These are phyloP conservation scores for Pythium aristosporum DNA, from an alignment of 352 stramenopile species.

Conservation along the genomic window DNA sequence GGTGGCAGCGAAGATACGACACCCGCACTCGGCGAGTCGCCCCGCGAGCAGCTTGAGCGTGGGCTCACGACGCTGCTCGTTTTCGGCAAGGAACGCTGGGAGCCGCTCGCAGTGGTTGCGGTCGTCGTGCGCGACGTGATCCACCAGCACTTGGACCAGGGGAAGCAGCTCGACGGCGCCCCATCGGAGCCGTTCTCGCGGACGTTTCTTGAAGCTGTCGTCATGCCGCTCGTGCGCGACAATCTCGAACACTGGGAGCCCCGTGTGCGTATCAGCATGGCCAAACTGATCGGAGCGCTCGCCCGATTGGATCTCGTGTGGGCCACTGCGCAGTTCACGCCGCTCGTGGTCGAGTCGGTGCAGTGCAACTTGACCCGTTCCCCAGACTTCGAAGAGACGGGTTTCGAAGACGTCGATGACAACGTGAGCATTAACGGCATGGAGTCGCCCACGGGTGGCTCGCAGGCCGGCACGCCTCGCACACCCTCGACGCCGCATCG, in stretches of 20 bases:
- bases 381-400: conserved; percentile 78
- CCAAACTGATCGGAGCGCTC: conserved; percentile 64
- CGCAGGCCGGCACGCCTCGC: conserved; percentile 56
- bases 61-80: conserved; percentile 52
- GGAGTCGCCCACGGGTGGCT: conserved; percentile 56
- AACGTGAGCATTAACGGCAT: conserved; percentile 82
- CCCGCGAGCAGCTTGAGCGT: conserved; percentile 43
- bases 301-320: conserved; percentile 58
- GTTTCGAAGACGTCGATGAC: conserved; percentile 74
- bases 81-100: conserved; percentile 65
- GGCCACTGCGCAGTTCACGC: conserved; percentile 59
- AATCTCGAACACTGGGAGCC: conserved; percentile 87
- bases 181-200: conserved; percentile 32
- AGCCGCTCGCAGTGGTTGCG: conserved; percentile 65
- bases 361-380: conserved; percentile 70
- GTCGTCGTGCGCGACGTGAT: conserved; percentile 59
- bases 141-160: conserved; percentile 30
- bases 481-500: conserved; percentile 78
- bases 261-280: conserved; percentile 78
- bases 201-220: conserved; percentile 43
- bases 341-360: conserved; percentile 77
- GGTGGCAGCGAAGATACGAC: conserved; percentile 18
- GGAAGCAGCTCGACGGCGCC: conserved; percentile 21
- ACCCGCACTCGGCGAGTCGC: conserved; percentile 9
- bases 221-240: conserved; percentile 41